Evolutionary conservation across 129 eudicot species (phyloP).

Genomic region (Ambrosia artemisiifolia): DNA sequence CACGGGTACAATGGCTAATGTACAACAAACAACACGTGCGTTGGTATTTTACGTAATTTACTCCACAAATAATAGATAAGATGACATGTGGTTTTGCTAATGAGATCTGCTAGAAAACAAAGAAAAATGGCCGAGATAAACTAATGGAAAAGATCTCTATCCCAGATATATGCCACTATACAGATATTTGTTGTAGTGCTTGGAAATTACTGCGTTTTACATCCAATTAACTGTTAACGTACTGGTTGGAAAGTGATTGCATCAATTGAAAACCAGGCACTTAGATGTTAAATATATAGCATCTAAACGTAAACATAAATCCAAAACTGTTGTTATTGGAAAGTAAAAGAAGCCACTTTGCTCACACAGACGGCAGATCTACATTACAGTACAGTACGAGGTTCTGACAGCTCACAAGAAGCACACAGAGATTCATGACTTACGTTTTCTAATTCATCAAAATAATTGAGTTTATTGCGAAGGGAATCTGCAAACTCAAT

Average conservation of each 20-base stretch:
- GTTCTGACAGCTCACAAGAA: slow-evolving; percentile 8
- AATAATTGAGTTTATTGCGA: slow-evolving; percentile 87
- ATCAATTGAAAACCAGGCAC: background rate
- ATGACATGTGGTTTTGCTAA: background rate
- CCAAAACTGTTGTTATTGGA: background rate
- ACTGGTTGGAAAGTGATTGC: background rate
- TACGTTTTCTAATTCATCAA: slow-evolving; percentile 97
- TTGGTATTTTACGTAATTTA: background rate
- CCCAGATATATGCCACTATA: background rate
- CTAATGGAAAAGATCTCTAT: background rate
- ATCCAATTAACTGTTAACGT: background rate
- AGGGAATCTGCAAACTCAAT: slow-evolving; percentile 96
- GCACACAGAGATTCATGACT: slow-evolving; percentile 28
- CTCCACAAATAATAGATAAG: background rate
- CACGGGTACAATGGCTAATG: background rate
- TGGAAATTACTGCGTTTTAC: background rate
- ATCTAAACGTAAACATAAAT: background rate
- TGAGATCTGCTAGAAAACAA: background rate
- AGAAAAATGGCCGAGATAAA: background rate
- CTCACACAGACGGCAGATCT: background rate
- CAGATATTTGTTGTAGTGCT: background rate
- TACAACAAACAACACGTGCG: background rate
- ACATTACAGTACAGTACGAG: slow-evolving; percentile 4
- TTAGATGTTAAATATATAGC: background rate
- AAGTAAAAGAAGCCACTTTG: slow-evolving; percentile 2